A percentile compares a stretch with the other conserved stretches of the same genome.
These are phyloP conservation scores for Fusarium sp. DNA, from an alignment of 2,329 filamentous ascomycete genomes.

Conservation along the genomic window DNA sequence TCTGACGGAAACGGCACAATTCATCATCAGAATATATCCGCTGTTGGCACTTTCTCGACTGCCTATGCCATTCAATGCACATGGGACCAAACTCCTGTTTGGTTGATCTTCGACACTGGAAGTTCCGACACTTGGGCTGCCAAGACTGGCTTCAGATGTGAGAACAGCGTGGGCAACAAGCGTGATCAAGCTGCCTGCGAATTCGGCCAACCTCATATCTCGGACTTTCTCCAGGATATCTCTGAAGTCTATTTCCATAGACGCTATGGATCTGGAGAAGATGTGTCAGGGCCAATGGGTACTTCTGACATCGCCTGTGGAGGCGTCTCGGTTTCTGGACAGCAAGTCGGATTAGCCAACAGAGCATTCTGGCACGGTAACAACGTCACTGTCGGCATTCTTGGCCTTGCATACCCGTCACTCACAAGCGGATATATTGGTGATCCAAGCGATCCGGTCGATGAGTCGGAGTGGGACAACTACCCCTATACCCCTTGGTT, in stretches of 20 bases:
- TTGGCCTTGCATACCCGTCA: conserved; percentile 63
- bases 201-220: conserved; percentile 55
- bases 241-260: conserved; percentile 59
- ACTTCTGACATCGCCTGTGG: conserved; percentile 59
- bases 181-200: conserved; percentile 51
- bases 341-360: conserved; percentile 62
- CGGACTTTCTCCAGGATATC: conserved; percentile 55
- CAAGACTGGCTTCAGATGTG: conserved; percentile 55
- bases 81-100: conserved; percentile 54
- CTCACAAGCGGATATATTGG: conserved; percentile 62
- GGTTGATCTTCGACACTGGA: conserved; percentile 62
- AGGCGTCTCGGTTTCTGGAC: conserved; percentile 56
- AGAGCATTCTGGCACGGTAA: conserved; percentile 63
- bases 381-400: conserved; percentile 62
- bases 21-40: conserved; percentile 53
- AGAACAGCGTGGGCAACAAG: conserved; percentile 49
- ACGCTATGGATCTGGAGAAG: conserved; percentile 61
- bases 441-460: conserved; percentile 50
- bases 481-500: conserved; percentile 61
- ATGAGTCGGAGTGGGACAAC: conserved; percentile 54
- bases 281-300: conserved; percentile 60
- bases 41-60: conserved; percentile 54
- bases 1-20: conserved; percentile 18
- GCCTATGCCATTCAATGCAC: conserved; percentile 56
- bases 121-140: conserved; percentile 65